These are phyloP conservation scores for Phytophthora parvispora DNA, from an alignment of 352 stramenopile species.

Conservation along the genomic window DNA sequence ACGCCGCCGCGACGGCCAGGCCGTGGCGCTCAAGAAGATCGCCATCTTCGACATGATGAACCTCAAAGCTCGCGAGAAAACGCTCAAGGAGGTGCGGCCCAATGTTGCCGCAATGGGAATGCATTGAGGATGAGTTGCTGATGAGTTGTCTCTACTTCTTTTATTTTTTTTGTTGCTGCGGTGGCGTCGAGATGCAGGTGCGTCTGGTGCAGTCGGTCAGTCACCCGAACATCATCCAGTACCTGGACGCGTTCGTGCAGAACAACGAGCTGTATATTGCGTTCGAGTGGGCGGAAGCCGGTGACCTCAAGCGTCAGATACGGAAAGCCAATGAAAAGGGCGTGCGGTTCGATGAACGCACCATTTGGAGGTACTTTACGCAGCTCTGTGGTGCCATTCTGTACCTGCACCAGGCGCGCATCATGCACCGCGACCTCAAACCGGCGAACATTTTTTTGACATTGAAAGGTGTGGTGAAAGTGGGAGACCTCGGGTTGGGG, in stretches of 20 bases:
- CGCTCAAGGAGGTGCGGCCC: constrained; percentile 77
- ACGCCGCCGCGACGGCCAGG: constrained; percentile 65
- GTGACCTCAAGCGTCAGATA: constrained; percentile 95
- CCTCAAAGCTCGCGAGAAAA: constrained; percentile 91
- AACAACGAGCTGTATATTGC: constrained; percentile 94
- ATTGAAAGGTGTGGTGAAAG: constrained; percentile 92
- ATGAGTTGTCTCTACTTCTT: not conserved
- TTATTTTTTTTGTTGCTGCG: constrained; percentile 6
- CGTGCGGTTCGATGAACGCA: constrained; percentile 91
- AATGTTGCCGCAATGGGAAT: not conserved
- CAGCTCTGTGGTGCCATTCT: constrained; percentile 90
- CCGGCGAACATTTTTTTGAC: constrained; percentile 96
- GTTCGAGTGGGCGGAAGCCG: constrained; percentile 95
- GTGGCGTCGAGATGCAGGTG: constrained; percentile 43
- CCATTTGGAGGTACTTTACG: constrained; percentile 96
- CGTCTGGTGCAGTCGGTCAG: constrained; percentile 90
- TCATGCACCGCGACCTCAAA: constrained; percentile 97
- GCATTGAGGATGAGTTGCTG: not conserved
- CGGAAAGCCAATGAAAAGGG: constrained; percentile 90
- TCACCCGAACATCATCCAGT: constrained; percentile 95
- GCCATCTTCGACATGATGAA: constrained; percentile 94
- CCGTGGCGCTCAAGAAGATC: constrained; percentile 96
- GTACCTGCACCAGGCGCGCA: constrained; percentile 90
- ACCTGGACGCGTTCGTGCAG: constrained; percentile 93
- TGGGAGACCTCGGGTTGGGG: constrained; percentile 84